Conservation (phyloP, 495 filamentous ascomycete species). For the Chaetomium cochliodes region DNA sequence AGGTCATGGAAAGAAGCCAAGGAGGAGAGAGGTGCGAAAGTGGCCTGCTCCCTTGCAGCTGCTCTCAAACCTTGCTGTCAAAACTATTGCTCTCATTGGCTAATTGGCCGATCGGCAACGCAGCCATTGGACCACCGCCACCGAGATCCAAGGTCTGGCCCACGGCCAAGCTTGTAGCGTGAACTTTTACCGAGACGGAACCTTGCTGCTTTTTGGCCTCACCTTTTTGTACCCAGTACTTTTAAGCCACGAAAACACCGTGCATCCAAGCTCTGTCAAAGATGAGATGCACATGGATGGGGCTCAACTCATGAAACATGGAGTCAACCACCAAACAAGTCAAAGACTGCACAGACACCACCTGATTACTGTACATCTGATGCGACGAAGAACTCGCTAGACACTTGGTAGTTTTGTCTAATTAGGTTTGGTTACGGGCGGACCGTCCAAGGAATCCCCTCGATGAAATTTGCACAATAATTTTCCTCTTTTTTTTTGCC, state of each 20-base stretch:
- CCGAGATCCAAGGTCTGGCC: neutral
- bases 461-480: neutral
- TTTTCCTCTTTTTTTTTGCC: slow-evolving; percentile 6
- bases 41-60: slow-evolving; percentile 1
- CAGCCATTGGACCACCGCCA: neutral
- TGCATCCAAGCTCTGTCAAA: neutral
- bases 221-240: slow-evolving; percentile 1
- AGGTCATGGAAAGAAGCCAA: too few relatives aligned
- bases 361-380: too few relatives aligned
- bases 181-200: neutral
- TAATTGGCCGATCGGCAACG: neutral
- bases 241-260: slow-evolving; percentile 1
- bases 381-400: too few relatives aligned
- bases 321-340: neutral
- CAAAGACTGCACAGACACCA: too few relatives aligned
- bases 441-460: too few relatives aligned
- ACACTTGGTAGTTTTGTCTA: too few relatives aligned
- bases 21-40: slow-evolving; percentile 3
- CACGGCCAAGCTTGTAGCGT: neutral
- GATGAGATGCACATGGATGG: neutral
- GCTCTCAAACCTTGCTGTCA: neutral
- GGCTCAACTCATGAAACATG: neutral
- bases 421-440: too few relatives aligned
- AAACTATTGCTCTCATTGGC: neutral
- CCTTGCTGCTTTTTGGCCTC: too few relatives aligned